These are phyloP conservation scores for Backusella tarrabulga DNA, from an alignment of 192 early-diverging fungal genomes.

Conservation along the genomic window DNA sequence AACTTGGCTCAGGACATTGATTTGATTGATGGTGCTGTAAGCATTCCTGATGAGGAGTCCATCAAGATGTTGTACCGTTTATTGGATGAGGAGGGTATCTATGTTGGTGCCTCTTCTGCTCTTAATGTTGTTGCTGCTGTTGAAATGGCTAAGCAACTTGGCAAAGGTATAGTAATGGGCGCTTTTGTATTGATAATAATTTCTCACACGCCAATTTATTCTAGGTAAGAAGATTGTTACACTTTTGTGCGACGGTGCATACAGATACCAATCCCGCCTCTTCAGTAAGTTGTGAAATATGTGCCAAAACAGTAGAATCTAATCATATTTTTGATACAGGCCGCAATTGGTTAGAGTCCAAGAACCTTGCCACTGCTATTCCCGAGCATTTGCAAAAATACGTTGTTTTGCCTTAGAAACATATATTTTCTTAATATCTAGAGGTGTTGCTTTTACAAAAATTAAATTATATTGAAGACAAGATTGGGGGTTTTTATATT, in stretches of 20 bases:
- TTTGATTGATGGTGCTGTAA: slow-evolving; percentile 80
- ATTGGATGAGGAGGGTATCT: slow-evolving; percentile 93
- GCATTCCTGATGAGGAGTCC: slow-evolving; percentile 77
- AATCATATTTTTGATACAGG: slow-evolving; percentile 22
- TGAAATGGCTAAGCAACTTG: slow-evolving; percentile 84
- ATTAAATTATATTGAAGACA: no score
- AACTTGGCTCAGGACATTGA: slow-evolving; percentile 82
- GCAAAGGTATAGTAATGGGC: slow-evolving; percentile 54
- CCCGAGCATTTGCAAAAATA: slow-evolving; percentile 88
- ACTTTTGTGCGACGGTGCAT: slow-evolving; percentile 87
- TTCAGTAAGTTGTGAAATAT: slow-evolving; percentile 57
- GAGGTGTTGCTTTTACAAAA: neutral
- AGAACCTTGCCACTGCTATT: slow-evolving; percentile 73
- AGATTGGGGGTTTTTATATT: no score
- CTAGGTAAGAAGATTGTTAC: slow-evolving; percentile 75
- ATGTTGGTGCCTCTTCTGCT: slow-evolving; percentile 88
- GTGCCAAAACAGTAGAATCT: neutral
- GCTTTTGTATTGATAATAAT: neutral
- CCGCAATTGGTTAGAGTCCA: slow-evolving; percentile 84
- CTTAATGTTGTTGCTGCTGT: slow-evolving; percentile 92
- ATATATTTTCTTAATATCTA: neutral
- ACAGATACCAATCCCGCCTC: slow-evolving; percentile 78
- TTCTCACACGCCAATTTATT: slow-evolving; percentile 11
- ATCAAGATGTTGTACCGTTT: slow-evolving; percentile 87
- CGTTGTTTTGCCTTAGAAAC: slow-evolving; percentile 58